Evolutionary conservation across 768 basidiomycete species (phyloP).

Genomic region (Boletellus ananiceps): DNA sequence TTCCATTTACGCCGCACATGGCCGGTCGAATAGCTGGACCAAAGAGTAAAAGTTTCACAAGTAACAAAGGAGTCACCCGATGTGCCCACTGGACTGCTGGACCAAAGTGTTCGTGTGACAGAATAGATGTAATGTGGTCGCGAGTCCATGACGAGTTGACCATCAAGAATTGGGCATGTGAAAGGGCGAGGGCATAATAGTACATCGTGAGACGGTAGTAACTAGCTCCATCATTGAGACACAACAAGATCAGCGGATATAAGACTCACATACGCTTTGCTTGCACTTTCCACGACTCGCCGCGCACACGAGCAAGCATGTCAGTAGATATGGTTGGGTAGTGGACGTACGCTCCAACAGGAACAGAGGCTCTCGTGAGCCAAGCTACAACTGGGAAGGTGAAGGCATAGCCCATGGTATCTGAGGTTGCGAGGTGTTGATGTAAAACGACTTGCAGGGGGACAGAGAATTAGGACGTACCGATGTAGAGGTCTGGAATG

Average conservation of each 20-base stretch:
- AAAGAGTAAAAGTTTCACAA: conserved; percentile 29
- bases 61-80: conserved; percentile 36
- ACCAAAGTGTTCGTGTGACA: conserved; percentile 49
- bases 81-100: conserved; percentile 44
- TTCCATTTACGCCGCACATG: not conserved
- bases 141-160: conserved; percentile 97
- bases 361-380: conserved; percentile 49
- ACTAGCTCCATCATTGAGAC: conserved; percentile 34
- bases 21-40: not conserved
- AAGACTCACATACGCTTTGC: conserved; percentile 26
- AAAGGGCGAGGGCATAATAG: conserved; percentile 72
- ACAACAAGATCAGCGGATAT: not conserved
- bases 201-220: conserved; percentile 90
- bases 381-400: conserved; percentile 75
- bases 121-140: conserved; percentile 72
- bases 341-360: conserved; percentile 89
- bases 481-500: conserved; percentile 88
- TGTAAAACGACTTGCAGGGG: conserved; percentile 1
- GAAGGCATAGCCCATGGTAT: conserved; percentile 98
- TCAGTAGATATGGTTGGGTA: conserved; percentile 95
- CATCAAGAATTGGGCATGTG: conserved; percentile 74
- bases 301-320: conserved; percentile 78
- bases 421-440: conserved; percentile 37
- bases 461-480: conserved; percentile 38
- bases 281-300: conserved; percentile 24